A percentile compares a stretch with the other conserved stretches of the same genome.
Evolutionary conservation across 768 basidiomycete genomes (phyloP).

Genomic region (Dacryopinax primogenitus): DNA sequence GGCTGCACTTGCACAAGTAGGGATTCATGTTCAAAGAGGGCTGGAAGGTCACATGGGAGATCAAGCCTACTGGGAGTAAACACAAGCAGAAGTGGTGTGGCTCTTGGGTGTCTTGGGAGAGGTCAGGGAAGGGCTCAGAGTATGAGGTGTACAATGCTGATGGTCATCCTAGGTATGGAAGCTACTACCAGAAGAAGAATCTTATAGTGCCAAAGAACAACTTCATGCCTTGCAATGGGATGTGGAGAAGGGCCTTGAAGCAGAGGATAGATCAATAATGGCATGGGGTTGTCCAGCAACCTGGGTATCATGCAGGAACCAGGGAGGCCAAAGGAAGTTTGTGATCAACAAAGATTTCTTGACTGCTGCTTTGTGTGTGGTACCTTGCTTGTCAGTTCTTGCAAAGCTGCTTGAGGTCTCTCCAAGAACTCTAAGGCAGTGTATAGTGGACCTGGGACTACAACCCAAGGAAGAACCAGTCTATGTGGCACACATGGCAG

Average conservation of each 20-base stretch:
- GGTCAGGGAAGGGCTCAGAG: background rate
- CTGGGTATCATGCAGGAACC: background rate
- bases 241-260: background rate
- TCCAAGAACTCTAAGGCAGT: background rate
- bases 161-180: background rate
- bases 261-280: background rate
- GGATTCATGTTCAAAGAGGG: background rate
- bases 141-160: background rate
- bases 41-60: background rate
- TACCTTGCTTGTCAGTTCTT: background rate
- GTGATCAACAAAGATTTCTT: background rate
- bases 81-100: background rate
- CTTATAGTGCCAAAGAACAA: background rate
- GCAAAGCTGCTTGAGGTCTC: background rate
- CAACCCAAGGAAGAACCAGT: background rate
- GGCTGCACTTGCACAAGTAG: background rate
- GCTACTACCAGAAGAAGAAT: background rate
- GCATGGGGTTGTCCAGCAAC: background rate
- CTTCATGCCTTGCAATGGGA: background rate
- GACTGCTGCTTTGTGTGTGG: background rate
- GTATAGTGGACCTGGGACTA: background rate
- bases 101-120: background rate
- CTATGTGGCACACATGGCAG: background rate
- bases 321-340: background rate
- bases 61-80: background rate